Conservation (phyloP, 176 grass and related monocot genomes). For the Zea luxurians region DNA sequence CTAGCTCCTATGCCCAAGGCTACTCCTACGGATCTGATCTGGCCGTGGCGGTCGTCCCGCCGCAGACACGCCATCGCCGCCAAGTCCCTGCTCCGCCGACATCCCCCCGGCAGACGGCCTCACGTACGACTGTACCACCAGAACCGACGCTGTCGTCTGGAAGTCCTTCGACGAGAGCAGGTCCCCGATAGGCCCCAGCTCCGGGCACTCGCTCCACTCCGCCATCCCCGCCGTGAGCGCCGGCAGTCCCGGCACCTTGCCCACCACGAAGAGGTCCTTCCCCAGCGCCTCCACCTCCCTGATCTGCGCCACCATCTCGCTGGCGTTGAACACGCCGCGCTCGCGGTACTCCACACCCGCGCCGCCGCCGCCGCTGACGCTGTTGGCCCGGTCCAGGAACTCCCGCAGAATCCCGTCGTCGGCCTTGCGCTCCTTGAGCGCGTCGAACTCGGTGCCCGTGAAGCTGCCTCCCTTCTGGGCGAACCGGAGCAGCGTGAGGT, state of each 20-base stretch:
- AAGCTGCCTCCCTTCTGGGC: constrained; percentile 30
- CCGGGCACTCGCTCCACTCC: constrained; percentile 84
- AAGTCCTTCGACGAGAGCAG: constrained; percentile 69
- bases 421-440: constrained; percentile 45
- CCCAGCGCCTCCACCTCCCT: constrained; percentile 39
- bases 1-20: not conserved
- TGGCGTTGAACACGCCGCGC: constrained; percentile 47
- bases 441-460: constrained; percentile 32
- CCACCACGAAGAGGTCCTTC: constrained; percentile 63
- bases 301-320: constrained; percentile 62
- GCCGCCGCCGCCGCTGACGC: not conserved
- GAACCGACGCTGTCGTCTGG: constrained; percentile 47
- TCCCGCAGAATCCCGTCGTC: constrained; percentile 55
- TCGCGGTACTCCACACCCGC: constrained; percentile 48
- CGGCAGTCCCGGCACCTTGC: constrained; percentile 47
- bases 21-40: not conserved
- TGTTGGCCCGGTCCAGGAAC: constrained; percentile 35
- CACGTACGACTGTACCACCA: constrained; percentile 60
- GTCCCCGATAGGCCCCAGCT: constrained; percentile 77
- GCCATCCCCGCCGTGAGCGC: constrained; percentile 56
- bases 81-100: not conserved
- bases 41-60: constrained; percentile 23
- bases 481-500: constrained; percentile 58
- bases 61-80: not conserved
- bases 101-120: not conserved